Base-by-base conservation (phyloP, 1,139 yeast genomes). In the Taphrina populina region DNA sequence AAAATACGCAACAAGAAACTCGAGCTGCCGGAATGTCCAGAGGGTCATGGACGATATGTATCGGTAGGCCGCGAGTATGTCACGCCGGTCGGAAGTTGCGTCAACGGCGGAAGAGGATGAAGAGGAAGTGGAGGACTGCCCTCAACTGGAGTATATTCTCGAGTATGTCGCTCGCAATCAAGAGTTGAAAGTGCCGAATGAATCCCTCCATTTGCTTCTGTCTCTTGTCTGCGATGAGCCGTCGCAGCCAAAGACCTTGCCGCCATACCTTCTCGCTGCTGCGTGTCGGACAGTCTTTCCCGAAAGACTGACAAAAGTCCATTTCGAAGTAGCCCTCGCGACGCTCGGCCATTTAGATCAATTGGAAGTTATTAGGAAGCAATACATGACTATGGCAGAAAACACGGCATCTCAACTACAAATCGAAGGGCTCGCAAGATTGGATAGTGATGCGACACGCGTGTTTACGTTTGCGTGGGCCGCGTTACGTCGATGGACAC, bases 91-190 rank as follows among this genome's bases (percentile, higher is more conserved):
- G n/a, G n/a, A n/a, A n/a, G n/a, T n/a, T n/a, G n/a, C n/a, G n/a
- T n/a, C n/a, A n/a, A n/a, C n/a, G n/a, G n/a, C n/a, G n/a, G n/a
- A n/a, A n/a, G n/a, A n/a, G n/a, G n/a, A n/a, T n/a, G 43, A 37
- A 3, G 21, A 27, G n/a, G 43, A 37, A 6, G 8, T 6, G 21
- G 13, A 8, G 17, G 43, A 37, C 11, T 37, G 43, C 13, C 43
- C 43, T 37, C 54, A 49, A 26, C 33, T 49, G 37, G 54, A 30
- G 13, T 49, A 41, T 24, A 49, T 49, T 10, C n/a, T 49, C 40
- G 54, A 49, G 32, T 41, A 49, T 27, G 46, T 49, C 36, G 34
- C 46, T 15, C 44, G 43, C 13, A 32, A 43, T 11, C 26, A 37
- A 17, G 54, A 24, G 29, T 17, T 26, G 26, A 32, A 17, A 10